Base-by-base conservation (phyloP, 2,329 filamentous ascomycete species). In the Rhynchosporium graminicola region DNA sequence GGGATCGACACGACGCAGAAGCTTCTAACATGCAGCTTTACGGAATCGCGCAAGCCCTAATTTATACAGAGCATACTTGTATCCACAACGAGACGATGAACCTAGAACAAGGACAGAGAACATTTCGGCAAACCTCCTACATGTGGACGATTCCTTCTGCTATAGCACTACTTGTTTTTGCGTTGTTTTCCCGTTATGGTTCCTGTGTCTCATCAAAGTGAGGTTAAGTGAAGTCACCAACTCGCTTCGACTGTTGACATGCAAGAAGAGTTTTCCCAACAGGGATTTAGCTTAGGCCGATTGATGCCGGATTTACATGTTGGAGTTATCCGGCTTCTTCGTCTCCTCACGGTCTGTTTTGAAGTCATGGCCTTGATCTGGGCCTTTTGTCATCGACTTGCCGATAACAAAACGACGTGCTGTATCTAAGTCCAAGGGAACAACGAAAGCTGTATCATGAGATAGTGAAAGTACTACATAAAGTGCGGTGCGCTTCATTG, bases 1-100 rank as follows among this genome's bases (percentile, higher is more conserved):
- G 51, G 51, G 51, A 54, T 54, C 51, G 51, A 36, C 51, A 20
- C 4, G 20, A 10, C 10, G 40, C 20, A 33, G 43, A 46, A 20
- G 20, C 43, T 26, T 46, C n/a, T n/a, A 42, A 54, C 6, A 26
- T 54, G 51, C 51, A 42, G 20, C n/a, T 54, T 54, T 54, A 54
- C 51, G 51, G 40, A 40, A 54, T 54, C 36, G 51, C 51, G 51
- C 51, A 54, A 46, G 43, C 43, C 43, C 13, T 15, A 46, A 20
- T 13, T 12, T 38, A 20, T n/a, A 31, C 33, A 54, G 33, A 9
- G 31, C 36, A n/a, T 54, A 40, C 33, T 33, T 4, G 51, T 54
- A 54, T 42, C 51, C 51, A 54, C 36, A 28, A 12, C 28, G 36
- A 20, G 20, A 54, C 40, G 51, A 54, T 33, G 51, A 40, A 7